Base-by-base conservation (phyloP, 2,329 filamentous ascomycete genomes). In the Apiospora sp. region DNA sequence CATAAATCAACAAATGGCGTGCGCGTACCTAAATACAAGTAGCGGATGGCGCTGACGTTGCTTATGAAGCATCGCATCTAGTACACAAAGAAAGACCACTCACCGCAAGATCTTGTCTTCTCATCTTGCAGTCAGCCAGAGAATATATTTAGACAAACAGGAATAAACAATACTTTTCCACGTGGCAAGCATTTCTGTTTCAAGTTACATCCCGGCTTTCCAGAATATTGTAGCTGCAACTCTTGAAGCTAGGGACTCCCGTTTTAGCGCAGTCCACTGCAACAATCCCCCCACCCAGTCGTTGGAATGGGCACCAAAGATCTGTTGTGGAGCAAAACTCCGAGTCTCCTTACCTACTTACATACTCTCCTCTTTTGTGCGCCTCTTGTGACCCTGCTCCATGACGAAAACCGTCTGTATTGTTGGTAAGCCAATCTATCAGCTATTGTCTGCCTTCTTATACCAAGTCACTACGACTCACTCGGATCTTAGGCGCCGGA, bases 401-500 rank as follows among this genome's bases (percentile, higher is more conserved):
- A 84, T 85, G 83, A 76, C 84, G 0, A 88, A 86, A 77, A 86
- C 81, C 67, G 86, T 89, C 51, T 88, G 87, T 74, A 87, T 89
- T 70, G 81, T 89, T 34, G 87, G 87, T 86, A 77, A 72, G 80
- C 76, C 48, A 12, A 27, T 24, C 30, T 51, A 70, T 22, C 4
- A 64, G 19, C 58, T 12, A n/a, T 41, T n/a, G 12, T 19, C 41
- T 41, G 16, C 58, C 19, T 6, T 34, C 30, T 8, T 10, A 14
- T 37, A 37, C 41, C 67, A 46, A 41, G 37, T 30, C 58, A 44
- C 27, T 46, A 44, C 72, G 51, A 30, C 74, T 76, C 41, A 73
- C 69, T 71, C 43, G 71, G 14, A 6, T 19, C 44, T 68, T 75
- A 93, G 92, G 92, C 70, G 92, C 91, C 71, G 92, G 92, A 1